Base-by-base conservation (phyloP, 176 grass and related monocot genomes). In the Oryza officinalis region DNA sequence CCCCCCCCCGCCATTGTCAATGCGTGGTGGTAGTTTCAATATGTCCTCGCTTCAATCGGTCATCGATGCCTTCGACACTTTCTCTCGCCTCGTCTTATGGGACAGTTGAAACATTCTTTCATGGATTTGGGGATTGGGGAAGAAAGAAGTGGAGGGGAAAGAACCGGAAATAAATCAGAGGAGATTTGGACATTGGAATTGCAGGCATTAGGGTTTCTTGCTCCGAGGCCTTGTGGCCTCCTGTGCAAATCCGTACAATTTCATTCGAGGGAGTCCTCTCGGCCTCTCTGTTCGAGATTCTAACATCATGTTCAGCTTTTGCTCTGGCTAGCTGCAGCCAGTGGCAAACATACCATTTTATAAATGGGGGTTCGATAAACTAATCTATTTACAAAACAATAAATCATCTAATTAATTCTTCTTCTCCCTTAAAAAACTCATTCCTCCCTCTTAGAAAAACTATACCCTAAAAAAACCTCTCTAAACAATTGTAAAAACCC, bases 11-110 rank as follows among this genome's bases (percentile, higher is more conserved):
- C 30, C 25, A n/a, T n/a, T n/a, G 61, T 65, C 60, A 23, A 28
- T 13, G 7, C 33, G 33, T 0, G 33, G 33, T 5, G 33, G 33
- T 5, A 5, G 33, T 35, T 35, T 35, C 33, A 27, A 63, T 80
- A 80, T 63, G 63, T 67, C 46, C 63, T 22, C 46, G 60, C 28
- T 80, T 49, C 41, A 45, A 67, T 79, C 76, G 37, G 18, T 26
- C 63, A 14, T 10, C 57, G 13, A n/a, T 25, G 37, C 10, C 17
- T 8, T 45, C 44, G 44, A 0, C 32, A n/a, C n/a, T n/a, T n/a
- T 45, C 49, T 54, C 17, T 7, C 49, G 47, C 13, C 3, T 50
- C 4, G 47, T 20, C 17, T 4, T 20, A 45, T 20, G 49, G 14
- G 3, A 18, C 49, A 54, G 18, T 54, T n/a, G 38, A 23, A 8